Evolutionary conservation across 345 rosid genomes (phyloP), one percentile per base, ranked within the genome.

Genomic region (Hibiscus trionum): DNA sequence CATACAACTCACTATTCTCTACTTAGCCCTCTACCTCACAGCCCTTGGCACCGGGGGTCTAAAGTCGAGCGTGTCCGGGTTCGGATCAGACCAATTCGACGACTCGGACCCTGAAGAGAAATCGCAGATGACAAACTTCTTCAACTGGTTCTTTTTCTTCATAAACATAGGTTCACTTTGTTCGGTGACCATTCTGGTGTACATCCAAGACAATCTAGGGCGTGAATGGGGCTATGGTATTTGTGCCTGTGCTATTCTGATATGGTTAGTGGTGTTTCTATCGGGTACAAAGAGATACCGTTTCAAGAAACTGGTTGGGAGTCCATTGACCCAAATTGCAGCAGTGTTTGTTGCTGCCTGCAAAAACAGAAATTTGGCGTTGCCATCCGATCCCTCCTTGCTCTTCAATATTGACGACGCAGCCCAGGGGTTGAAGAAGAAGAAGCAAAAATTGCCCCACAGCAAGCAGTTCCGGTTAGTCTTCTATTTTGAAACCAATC

Each of bases 11-110:
- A 74, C 16, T 12, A 85, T 87, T 37, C 88, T 95, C 53, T 89
- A 95, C 73, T 26, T 82, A 56, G 97, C 97, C 15, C 84, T 95
- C 39, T 95, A 95, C 82, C 75, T 91, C 5, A 83, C 90, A 0
- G 99, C 99, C 31, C 86, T 91, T 0, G 99, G 99, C 55, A 95
- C 97, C 2, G 99, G 99, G 0, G 97, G 99, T 3, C 84, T 95
- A 47, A 95, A 95, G 78, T 91, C 99, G 17, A 95, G 99, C 66
- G 97, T 95, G 1, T 95, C 99, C 0, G 99, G 99, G 2, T 95
- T 95, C 44, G 97, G 96, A 0, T 95, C 99, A 0, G 99, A 95
- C 77, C 99, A 95, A 35, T 95, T 95, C 77, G 92, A 91, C 55
- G 99, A 95, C 7, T 79, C 84, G 0, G 90, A 95, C 75, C 81